Evolutionary conservation across 257 asterid species (phyloP).

Genomic region (Fraxinus cuspidata): DNA sequence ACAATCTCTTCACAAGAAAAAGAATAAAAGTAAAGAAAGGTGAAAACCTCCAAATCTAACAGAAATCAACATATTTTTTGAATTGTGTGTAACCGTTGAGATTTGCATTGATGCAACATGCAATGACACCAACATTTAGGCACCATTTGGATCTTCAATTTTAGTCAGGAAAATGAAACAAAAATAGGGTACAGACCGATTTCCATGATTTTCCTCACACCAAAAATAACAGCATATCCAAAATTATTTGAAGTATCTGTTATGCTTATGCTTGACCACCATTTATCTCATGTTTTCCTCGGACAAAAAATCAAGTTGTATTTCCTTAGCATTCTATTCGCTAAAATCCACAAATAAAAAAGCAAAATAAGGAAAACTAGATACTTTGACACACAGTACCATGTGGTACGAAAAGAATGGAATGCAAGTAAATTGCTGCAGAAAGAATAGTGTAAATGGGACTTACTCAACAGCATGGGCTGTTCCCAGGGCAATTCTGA

Average conservation of each 20-base stretch:
- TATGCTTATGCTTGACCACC: background rate
- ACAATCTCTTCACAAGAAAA: background rate
- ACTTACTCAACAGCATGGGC: constrained; percentile 68
- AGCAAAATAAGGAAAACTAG: background rate
- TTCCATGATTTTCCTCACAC: background rate
- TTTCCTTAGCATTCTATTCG: background rate
- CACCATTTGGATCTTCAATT: background rate
- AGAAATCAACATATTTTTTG: background rate
- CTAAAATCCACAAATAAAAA: background rate
- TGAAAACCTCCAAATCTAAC: background rate
- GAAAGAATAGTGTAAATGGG: constrained; percentile 14
- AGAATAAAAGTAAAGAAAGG: background rate
- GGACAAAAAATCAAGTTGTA: background rate
- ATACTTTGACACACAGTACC: background rate
- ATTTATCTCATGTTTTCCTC: background rate
- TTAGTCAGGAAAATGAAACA: background rate
- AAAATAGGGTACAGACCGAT: background rate
- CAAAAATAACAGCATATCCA: background rate
- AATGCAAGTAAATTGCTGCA: background rate
- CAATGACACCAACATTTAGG: background rate
- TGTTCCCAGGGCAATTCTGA: constrained; percentile 56
- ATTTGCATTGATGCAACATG: background rate
- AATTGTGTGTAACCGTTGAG: background rate
- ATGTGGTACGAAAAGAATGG: background rate
- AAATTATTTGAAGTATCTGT: background rate